Base-by-base conservation (phyloP, 306 rosid species). In the Acacia crassicarpa region DNA sequence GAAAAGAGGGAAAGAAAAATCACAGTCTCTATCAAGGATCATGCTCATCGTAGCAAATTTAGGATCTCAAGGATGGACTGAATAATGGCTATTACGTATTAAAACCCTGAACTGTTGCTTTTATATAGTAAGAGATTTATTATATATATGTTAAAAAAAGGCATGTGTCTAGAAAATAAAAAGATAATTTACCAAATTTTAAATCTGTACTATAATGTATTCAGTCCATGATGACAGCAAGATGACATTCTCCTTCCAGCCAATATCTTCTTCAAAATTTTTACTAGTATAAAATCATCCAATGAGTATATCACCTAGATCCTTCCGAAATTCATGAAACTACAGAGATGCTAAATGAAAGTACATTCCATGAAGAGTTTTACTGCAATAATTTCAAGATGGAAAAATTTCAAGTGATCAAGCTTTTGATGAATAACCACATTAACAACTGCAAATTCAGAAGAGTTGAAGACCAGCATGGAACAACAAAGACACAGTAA, bases 401-500 rank as follows among this genome's bases (percentile, higher is more conserved):
- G n/a, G 56, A 49, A 10, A 13, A 49, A 49, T 49, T 49, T 49
- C 19, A 49, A 15, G 56, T 49, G n/a, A 58, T 51, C 20, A 82
- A 46, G 48, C 16, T 25, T 44, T 62, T 44, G 53, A 58, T 25
- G 44, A 54, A 71, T 61, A 46, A 44, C 32, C 70, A 76, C 75
- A 71, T 20, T 48, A 76, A 65, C 13, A 73, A 44, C 19, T 20
- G 17, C 10, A 40, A n/a, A 78, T 67, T 62, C n/a, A 58, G 32
- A 62, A 32, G 82, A 44, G 53, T 30, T 72, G 72, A 51, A 72
- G 35, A 58, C 45, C 78, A 25, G 46, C 72, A 71, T 56, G 27
- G 75, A 76, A 71, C 48, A 41, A 40, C 46, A 72, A 76, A 54
- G 45, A 16, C 38, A 16, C 8, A 6, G 30, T 1, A 77, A 61